These are phyloP conservation scores for Chlorencoelia australis DNA, from an alignment of 2,329 filamentous ascomycete genomes.

Conservation along the genomic window DNA sequence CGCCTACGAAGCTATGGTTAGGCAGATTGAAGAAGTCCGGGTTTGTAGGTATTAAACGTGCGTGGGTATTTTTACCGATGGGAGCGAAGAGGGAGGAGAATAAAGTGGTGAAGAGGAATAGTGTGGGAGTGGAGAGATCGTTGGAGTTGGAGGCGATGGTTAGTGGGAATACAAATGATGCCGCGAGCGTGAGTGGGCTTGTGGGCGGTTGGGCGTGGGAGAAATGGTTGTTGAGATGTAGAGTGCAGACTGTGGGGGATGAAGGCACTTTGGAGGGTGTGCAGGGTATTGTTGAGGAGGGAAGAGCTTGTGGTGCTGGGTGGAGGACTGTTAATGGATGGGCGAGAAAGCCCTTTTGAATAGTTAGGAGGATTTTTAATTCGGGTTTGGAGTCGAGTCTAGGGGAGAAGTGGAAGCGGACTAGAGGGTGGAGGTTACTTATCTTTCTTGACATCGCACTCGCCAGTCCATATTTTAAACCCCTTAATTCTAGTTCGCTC, in stretches of 20 bases:
- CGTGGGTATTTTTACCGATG: slow-evolving; percentile 85
- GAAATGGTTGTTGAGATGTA: slow-evolving; percentile 83
- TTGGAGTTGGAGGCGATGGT: slow-evolving; percentile 52
- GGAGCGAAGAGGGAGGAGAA: slow-evolving; percentile 42
- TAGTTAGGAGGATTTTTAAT: neutral
- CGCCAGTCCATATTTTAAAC: too few species aligned
- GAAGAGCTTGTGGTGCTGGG: slow-evolving; percentile 45
- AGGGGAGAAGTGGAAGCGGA: too few species aligned
- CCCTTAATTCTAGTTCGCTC: too few species aligned
- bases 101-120: slow-evolving; percentile 30
- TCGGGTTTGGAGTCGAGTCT: too few species aligned
- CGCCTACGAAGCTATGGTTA: slow-evolving; percentile 73
- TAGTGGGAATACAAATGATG: slow-evolving; percentile 58
- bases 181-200: slow-evolving; percentile 68
- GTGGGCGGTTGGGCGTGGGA: slow-evolving; percentile 90
- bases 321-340: slow-evolving; percentile 55
- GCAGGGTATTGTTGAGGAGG: slow-evolving; percentile 53
- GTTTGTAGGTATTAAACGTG: slow-evolving; percentile 71
- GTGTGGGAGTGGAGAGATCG: slow-evolving; percentile 33
- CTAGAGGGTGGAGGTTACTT: too few species aligned
- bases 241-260: slow-evolving; percentile 73
- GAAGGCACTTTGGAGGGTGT: slow-evolving; percentile 52
- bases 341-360: slow-evolving; percentile 46
- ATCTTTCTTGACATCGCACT: too few species aligned
- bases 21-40: slow-evolving; percentile 62